Evolutionary conservation across 2,329 filamentous ascomycete genomes (phyloP).

Genomic region (Neurospora sp.): DNA sequence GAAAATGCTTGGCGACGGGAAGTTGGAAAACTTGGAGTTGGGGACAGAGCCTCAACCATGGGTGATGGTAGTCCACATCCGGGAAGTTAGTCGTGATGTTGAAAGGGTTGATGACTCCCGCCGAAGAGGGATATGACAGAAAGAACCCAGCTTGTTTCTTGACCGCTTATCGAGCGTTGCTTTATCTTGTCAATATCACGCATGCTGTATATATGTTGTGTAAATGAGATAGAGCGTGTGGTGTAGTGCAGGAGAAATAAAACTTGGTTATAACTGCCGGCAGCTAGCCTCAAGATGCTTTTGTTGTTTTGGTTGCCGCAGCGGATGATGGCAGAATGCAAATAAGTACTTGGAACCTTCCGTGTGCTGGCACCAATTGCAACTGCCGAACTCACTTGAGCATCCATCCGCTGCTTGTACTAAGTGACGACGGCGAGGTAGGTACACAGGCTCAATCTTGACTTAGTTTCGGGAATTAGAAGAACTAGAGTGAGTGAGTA

Average conservation of each 20-base stretch:
- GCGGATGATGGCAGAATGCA: background rate
- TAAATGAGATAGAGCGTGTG: background rate
- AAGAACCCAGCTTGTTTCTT: background rate
- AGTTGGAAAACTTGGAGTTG: background rate
- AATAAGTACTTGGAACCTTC: background rate
- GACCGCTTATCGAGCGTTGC: background rate
- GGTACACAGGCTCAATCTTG: background rate
- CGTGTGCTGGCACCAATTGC: background rate
- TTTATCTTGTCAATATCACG: no score
- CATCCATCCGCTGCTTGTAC: background rate
- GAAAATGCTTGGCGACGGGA: background rate
- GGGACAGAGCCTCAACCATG: background rate
- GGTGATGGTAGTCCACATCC: background rate
- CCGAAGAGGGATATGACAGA: background rate
- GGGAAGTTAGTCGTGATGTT: background rate
- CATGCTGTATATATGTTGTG: background rate
- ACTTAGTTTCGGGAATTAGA: background rate
- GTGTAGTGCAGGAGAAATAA: background rate
- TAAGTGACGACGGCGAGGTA: background rate
- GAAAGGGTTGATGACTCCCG: background rate
- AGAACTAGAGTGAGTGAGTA: background rate
- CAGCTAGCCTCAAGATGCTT: background rate
- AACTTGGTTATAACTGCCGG: background rate
- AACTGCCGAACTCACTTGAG: background rate
- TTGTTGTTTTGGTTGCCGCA: background rate